A percentile compares a stretch with the other conserved stretches of the same genome.
These are phyloP conservation scores for Fraxinus albicans DNA, from an alignment of 305 asterid species.

Conservation along the genomic window DNA sequence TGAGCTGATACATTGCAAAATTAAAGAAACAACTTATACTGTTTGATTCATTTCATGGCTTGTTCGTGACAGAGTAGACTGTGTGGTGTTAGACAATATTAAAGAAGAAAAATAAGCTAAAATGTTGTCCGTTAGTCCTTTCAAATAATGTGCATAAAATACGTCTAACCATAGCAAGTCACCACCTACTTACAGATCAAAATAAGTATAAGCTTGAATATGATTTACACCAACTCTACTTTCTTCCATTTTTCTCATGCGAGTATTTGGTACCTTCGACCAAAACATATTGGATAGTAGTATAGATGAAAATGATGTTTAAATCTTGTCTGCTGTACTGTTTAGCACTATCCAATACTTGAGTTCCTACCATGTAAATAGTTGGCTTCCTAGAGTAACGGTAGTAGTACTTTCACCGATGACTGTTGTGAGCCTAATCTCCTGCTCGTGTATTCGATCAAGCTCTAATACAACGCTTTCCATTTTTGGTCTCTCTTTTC, in stretches of 20 bases:
- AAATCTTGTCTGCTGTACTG: neutral
- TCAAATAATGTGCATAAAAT: neutral
- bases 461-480: constrained; percentile 48
- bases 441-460: constrained; percentile 58
- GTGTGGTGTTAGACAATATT: neutral
- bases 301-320: neutral
- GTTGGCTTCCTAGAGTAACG: constrained; percentile 66
- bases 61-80: neutral
- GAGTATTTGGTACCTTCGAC: neutral
- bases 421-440: constrained; percentile 58
- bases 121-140: neutral
- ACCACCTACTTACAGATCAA: neutral
- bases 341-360: neutral
- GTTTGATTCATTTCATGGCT: neutral
- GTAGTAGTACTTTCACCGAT: constrained; percentile 58
- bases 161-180: neutral
- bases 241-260: neutral
- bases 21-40: neutral
- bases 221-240: neutral
- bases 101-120: neutral
- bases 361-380: constrained; percentile 42
- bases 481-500: constrained; percentile 53
- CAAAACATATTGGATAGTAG: neutral
- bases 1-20: neutral
- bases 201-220: neutral